These are phyloP conservation scores for Dianthus caryophyllus DNA, from an alignment of 148 eudicot genomes.

Conservation along the genomic window DNA sequence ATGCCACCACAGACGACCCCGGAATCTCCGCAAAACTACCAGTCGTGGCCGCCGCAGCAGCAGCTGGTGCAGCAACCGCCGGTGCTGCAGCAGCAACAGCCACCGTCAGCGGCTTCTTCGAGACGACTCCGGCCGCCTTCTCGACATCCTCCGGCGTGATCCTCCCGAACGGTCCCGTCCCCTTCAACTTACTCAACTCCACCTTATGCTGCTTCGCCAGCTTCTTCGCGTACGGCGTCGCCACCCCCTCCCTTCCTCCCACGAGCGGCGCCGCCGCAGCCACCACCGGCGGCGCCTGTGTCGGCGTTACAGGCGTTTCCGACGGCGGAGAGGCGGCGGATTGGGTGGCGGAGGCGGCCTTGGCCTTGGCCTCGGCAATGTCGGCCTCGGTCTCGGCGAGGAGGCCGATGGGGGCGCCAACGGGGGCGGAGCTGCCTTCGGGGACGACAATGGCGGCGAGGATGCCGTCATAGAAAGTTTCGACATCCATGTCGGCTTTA, in stretches of 20 bases:
- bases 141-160: constrained; percentile 83
- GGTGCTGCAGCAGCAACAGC: constrained; percentile 2
- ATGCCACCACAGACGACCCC: constrained; percentile 77
- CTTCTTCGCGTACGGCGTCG: constrained; percentile 87
- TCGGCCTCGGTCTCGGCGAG: constrained; percentile 74
- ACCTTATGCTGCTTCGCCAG: constrained; percentile 92
- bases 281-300: constrained; percentile 12
- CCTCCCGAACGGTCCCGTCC: constrained; percentile 84
- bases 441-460: constrained; percentile 83
- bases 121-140: constrained; percentile 77
- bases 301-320: constrained; percentile 20
- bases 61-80: constrained; percentile 15
- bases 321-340: constrained; percentile 19
- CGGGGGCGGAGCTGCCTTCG: constrained; percentile 77
- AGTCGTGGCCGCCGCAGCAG: constrained; percentile 18
- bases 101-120: constrained; percentile 31
- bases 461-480: constrained; percentile 78
- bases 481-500: constrained; percentile 96
- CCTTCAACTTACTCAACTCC: constrained; percentile 49
- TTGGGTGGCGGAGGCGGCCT: constrained; percentile 33
- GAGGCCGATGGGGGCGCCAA: constrained; percentile 80
- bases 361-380: constrained; percentile 64
- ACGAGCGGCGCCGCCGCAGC: constrained; percentile 34
- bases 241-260: constrained; percentile 55
- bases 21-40: constrained; percentile 51